phyloP scores from a whole-genome alignment of 495 filamentous ascomycete genomes.

The Penicillium steckii region DNA sequence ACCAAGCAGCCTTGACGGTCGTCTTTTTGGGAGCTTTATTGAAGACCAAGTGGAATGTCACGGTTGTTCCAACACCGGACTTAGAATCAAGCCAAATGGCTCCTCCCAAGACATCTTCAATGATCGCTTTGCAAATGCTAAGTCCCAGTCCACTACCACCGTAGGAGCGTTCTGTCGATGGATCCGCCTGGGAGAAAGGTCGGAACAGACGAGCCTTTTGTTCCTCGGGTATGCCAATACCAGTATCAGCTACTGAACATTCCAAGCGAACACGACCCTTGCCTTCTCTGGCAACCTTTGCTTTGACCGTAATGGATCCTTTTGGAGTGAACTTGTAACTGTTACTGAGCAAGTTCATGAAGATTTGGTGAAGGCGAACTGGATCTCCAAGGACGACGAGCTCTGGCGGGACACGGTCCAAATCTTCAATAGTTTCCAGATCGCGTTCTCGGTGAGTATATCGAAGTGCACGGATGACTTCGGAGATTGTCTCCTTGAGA shows the following conservation, averaged over 20 bases:
- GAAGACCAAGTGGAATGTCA: conserved; percentile 80
- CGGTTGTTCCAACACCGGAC: conserved; percentile 75
- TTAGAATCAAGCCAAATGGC: conserved; percentile 78
- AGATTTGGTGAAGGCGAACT: conserved; percentile 85
- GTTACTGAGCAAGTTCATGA: conserved; percentile 91
- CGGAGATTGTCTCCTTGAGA: conserved; percentile 79
- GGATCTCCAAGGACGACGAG: conserved; percentile 88
- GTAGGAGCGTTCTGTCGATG: conserved; percentile 81
- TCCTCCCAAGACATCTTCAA: conserved; percentile 86
- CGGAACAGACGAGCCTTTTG: conserved; percentile 83
- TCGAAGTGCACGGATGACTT: conserved; percentile 81
- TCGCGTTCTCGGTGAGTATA: conserved; percentile 81
- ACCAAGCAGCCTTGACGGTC: conserved; percentile 57
- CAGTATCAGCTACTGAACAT: conserved; percentile 86
- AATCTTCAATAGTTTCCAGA: conserved; percentile 69
- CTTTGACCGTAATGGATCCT: conserved; percentile 78
- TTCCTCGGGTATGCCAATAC: conserved; percentile 81
- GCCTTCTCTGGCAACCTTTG: conserved; percentile 67
- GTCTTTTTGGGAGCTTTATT: conserved; percentile 67
- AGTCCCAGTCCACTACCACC: conserved; percentile 88
- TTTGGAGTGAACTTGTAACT: conserved; percentile 91
- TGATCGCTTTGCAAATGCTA: conserved; percentile 92
- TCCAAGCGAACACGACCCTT: conserved; percentile 68
- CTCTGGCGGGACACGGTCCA: conserved; percentile 61
- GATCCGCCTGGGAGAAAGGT: conserved; percentile 89